Conservation (phyloP, 2,329 filamentous ascomycete genomes). For the Trichoderma asperellum region DNA sequence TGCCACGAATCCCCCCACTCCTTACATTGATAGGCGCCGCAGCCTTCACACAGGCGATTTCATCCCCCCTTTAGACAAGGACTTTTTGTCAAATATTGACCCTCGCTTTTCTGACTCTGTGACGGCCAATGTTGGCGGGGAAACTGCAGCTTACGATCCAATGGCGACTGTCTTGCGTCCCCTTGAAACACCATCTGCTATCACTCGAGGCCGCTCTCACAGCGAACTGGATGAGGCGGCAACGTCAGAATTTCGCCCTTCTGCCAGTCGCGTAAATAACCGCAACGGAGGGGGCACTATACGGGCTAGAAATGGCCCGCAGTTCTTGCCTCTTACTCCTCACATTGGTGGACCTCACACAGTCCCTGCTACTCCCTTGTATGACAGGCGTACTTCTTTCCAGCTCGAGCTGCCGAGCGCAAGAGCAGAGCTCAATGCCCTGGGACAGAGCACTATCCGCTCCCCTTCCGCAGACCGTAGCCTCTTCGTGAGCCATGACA, state of each 20-base stretch:
- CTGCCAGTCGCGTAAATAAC: slow-evolving; percentile 37
- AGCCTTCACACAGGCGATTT: slow-evolving; percentile 60
- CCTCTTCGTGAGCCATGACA: slow-evolving; percentile 62
- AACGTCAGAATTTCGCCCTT: slow-evolving; percentile 35
- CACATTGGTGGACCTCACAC: slow-evolving; percentile 37
- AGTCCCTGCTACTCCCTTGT: slow-evolving; percentile 44
- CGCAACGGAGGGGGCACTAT: slow-evolving; percentile 50
- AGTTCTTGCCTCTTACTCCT: slow-evolving; percentile 48
- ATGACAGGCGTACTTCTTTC: slow-evolving; percentile 41
- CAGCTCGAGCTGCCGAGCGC: slow-evolving; percentile 50
- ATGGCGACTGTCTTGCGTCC: slow-evolving; percentile 46
- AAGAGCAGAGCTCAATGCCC: slow-evolving; percentile 43
- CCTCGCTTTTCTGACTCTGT: slow-evolving; percentile 37
- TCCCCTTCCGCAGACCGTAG: slow-evolving; percentile 67
- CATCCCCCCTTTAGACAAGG: slow-evolving; percentile 48
- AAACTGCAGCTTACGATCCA: slow-evolving; percentile 45
- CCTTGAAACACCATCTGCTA: slow-evolving; percentile 28
- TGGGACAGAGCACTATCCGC: slow-evolving; percentile 49
- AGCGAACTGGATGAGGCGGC: slow-evolving; percentile 36
- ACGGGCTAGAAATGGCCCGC: slow-evolving; percentile 49
- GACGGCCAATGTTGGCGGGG: slow-evolving; percentile 34
- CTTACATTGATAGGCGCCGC: slow-evolving; percentile 59
- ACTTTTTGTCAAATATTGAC: slow-evolving; percentile 32
- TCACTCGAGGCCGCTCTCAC: slow-evolving; percentile 36
- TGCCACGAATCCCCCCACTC: slow-evolving; percentile 45